Conservation (phyloP, 2,329 filamentous ascomycete genomes). For the Paecilomyces sp. region DNA sequence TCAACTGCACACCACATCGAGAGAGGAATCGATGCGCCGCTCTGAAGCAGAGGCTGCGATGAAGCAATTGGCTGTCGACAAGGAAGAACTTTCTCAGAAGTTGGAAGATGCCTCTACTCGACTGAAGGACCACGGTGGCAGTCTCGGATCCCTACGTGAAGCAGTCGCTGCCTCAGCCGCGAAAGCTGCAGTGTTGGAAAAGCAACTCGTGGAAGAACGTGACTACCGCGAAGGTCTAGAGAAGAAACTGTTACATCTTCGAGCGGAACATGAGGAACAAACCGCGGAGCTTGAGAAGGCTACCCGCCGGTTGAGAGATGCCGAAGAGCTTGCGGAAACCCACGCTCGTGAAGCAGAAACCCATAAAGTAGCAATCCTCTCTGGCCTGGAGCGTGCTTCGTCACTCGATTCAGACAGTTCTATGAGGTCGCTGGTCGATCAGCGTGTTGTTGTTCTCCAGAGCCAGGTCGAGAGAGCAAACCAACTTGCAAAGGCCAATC, state of each 20-base stretch:
- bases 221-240: conserved; percentile 68
- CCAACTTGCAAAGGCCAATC: conserved; percentile 75
- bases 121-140: conserved; percentile 61
- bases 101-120: conserved; percentile 61
- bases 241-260: conserved; percentile 66
- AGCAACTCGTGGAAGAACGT: conserved; percentile 72
- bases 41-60: conserved; percentile 69
- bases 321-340: conserved; percentile 80
- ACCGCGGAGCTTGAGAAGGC: conserved; percentile 69
- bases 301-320: conserved; percentile 69
- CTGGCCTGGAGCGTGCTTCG: conserved; percentile 69
- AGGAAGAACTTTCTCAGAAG: conserved; percentile 64
- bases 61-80: conserved; percentile 77
- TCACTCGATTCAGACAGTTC: conserved; percentile 32
- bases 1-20: conserved; percentile 64
- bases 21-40: conserved; percentile 72
- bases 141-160: conserved; percentile 67
- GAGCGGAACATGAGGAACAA: conserved; percentile 73
- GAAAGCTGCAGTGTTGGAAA: conserved; percentile 69
- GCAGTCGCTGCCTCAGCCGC: conserved; percentile 74
- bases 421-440: conserved; percentile 32
- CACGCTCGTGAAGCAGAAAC: conserved; percentile 81
- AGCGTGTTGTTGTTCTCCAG: conserved; percentile 65
- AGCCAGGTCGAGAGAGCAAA: conserved; percentile 73
- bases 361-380: conserved; percentile 74